Base-by-base conservation (phyloP, 2,329 filamentous ascomycete genomes). In the Fusarium mundagurra region DNA sequence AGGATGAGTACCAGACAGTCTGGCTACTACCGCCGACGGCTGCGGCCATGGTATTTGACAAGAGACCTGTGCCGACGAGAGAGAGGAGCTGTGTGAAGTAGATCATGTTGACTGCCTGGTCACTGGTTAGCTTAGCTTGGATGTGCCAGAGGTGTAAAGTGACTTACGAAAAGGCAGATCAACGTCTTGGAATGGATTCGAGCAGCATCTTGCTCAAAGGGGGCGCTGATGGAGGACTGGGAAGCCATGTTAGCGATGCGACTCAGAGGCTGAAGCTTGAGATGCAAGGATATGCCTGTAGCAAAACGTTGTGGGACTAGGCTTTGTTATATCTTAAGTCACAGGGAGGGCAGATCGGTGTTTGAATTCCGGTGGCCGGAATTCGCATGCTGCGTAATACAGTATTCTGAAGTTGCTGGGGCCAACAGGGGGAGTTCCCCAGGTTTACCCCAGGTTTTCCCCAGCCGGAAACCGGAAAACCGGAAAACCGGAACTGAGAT, bases 121-220 rank as follows among this genome's bases (percentile, higher is more conserved):
- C 6, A 6, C 5, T 55, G 24, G 10, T 55, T 14, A 55, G 34
- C 24, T 18, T 53, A 36, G 33, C 33, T 17, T 55, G 4, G 24
- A 12, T 7, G 34, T 22, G 3, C 3, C 8, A 27, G 14, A 22
- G 11, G 34, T 22, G 34, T n/a, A n/a, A 0, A 22, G 5, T 17
- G 10, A 8, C 51, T n/a, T 18, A 41, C 51, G 3, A 41, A 18
- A n/a, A 55, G 34, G 4, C 51, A 39, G 2, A 41, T 41, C 7
- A 11, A 18, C 4, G 51, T 55, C 22, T 55, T 55, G 20, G 51
- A 29, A 9, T 55, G 51, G 2, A 55, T 55, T 13, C 24, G 51
- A n/a, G 51, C 2, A 29, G 24, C 34, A 39, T n/a, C 51, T 41
- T 14, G 51, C 24, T 55, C 34, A 14, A n/a, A 55, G 9, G 24